Evolutionary conservation across 2,329 filamentous ascomycete genomes (phyloP).

Genomic region (Trichoderma pleuroti): DNA sequence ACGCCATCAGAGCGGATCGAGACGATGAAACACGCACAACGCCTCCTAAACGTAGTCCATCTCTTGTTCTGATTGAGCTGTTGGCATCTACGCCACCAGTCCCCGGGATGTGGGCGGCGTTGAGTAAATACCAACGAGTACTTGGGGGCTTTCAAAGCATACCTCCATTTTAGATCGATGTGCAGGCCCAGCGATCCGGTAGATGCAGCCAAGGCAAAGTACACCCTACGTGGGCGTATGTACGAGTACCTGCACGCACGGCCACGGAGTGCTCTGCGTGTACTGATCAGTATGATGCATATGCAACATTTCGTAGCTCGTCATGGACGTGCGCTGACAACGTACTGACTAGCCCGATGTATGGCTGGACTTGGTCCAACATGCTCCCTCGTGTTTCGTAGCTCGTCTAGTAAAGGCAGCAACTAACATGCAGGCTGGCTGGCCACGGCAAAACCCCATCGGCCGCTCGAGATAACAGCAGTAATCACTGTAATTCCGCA

Average conservation of each 20-base stretch:
- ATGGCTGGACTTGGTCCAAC: background rate
- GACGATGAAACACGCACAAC: background rate
- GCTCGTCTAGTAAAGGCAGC: background rate
- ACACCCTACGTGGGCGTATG: background rate
- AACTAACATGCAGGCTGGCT: background rate
- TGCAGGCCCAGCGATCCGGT: constrained; percentile 13
- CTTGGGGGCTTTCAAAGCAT: background rate
- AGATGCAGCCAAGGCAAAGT: background rate
- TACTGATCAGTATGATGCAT: background rate
- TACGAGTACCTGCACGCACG: background rate
- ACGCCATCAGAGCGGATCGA: background rate
- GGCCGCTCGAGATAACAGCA: constrained; percentile 5
- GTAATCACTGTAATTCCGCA: background rate
- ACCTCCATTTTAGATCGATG: background rate
- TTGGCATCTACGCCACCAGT: background rate
- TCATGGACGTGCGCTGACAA: background rate
- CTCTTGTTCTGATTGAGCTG: background rate
- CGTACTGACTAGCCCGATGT: background rate
- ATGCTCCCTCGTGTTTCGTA: background rate
- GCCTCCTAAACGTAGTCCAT: background rate
- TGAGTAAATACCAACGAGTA: background rate
- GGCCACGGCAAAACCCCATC: background rate
- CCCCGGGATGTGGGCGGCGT: background rate
- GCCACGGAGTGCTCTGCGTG: background rate
- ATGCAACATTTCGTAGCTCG: background rate